Conservation (phyloP, 1,139 yeast species). For the Debaryomyces udenii region DNA sequence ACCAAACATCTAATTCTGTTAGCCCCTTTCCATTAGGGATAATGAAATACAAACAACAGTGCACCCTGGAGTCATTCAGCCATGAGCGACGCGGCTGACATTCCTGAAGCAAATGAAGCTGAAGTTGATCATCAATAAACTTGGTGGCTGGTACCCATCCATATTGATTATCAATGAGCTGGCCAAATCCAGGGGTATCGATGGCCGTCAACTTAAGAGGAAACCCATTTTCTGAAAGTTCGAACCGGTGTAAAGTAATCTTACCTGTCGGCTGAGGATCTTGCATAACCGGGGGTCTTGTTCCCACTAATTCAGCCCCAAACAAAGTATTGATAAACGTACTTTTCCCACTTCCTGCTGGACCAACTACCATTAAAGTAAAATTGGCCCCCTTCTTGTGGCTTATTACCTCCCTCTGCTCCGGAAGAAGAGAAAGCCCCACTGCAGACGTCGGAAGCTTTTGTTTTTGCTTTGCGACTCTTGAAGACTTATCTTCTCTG, state of each 20-base stretch:
- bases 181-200: conserved; percentile 42
- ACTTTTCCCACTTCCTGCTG: conserved; percentile 79
- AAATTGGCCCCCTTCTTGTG: conserved; percentile 37
- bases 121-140: conserved; percentile 64
- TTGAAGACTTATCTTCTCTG: too few relatives aligned
- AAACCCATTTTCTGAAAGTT: conserved; percentile 54
- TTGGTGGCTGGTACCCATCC: conserved; percentile 62
- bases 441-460: conserved; percentile 10
- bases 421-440: conserved; percentile 32
- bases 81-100: conserved; percentile 67
- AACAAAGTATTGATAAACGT: conserved; percentile 68
- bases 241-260: conserved; percentile 41
- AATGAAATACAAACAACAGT: conserved; percentile 76
- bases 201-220: conserved; percentile 50
- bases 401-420: conserved; percentile 24
- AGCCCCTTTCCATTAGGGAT: conserved; percentile 58
- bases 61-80: conserved; percentile 63
- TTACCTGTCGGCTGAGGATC: conserved; percentile 26
- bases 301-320: conserved; percentile 21
- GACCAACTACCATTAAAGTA: conserved; percentile 77
- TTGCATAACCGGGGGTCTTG: not conserved
- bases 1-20: conserved; percentile 60
- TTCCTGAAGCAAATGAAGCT: conserved; percentile 61
- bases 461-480: too few relatives aligned
- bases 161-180: conserved; percentile 43